Evolutionary conservation across 768 basidiomycete genomes (phyloP).

Genomic region (Leucocoprinus birnbaumii): DNA sequence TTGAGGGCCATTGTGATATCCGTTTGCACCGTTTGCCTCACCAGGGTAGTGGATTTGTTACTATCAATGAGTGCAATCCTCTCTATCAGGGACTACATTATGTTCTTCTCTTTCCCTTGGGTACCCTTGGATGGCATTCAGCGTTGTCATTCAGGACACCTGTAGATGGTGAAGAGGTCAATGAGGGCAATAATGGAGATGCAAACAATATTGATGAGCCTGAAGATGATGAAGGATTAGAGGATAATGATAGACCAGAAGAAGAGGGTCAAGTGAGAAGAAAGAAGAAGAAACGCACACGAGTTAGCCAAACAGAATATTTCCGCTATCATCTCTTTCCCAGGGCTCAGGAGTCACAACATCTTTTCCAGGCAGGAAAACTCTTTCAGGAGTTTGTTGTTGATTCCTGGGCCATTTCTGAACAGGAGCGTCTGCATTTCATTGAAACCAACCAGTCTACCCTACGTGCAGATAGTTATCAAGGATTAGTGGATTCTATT

Average conservation of each 20-base stretch:
- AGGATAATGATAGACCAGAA: too few species aligned
- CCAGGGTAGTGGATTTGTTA: constrained; percentile 26
- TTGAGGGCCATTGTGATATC: constrained; percentile 21
- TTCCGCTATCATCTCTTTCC: too few species aligned
- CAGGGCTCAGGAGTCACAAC: too few species aligned
- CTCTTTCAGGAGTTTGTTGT: too few species aligned
- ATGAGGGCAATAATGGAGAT: neutral
- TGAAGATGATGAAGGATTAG: neutral
- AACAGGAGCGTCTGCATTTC: too few species aligned
- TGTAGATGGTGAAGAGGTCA: constrained; percentile 18
- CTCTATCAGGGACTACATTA: constrained; percentile 38
- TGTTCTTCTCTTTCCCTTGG: constrained; percentile 40
- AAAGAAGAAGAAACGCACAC: too few species aligned
- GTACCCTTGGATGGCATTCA: constrained; percentile 42
- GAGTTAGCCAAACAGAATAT: too few species aligned
- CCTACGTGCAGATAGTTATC: constrained; percentile 13
- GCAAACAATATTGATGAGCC: neutral
- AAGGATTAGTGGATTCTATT: constrained; percentile 19
- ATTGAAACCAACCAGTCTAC: neutral
- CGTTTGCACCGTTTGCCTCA: constrained; percentile 10
- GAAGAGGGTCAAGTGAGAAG: too few species aligned
- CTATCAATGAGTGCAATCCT: constrained; percentile 17
- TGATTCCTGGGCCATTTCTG: too few species aligned
- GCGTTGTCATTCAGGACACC: constrained; percentile 36
- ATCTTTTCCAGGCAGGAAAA: too few species aligned